Evolutionary conservation across 192 early-diverging fungal species (phyloP).

Genomic region (Coemansia sp.): DNA sequence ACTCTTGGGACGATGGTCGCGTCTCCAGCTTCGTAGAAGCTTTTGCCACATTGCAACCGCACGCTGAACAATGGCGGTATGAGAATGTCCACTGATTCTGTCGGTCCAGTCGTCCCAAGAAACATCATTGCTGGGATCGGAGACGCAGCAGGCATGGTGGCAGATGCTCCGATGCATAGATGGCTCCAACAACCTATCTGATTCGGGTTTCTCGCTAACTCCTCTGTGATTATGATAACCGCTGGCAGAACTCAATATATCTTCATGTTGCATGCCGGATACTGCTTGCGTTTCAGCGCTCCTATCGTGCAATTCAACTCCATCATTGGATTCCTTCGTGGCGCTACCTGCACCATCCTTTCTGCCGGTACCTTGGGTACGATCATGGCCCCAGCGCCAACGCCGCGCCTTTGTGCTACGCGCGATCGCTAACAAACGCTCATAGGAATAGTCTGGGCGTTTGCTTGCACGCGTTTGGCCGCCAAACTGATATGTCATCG

Average conservation of each 20-base stretch:
- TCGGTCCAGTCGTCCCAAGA: constrained; percentile 36
- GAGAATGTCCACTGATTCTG: constrained; percentile 2
- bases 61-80: constrained; percentile 9
- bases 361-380: background rate
- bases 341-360: background rate
- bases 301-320: too few species aligned
- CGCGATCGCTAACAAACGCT: constrained; percentile 28
- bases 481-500: constrained; percentile 9
- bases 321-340: background rate
- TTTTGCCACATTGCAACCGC: constrained; percentile 31
- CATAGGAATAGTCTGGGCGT: constrained; percentile 31
- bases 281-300: too few species aligned
- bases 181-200: background rate
- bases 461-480: constrained; percentile 18
- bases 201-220: background rate
- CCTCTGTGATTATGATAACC: too few species aligned
- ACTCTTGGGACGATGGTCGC: constrained; percentile 5
- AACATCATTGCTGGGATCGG: constrained; percentile 5
- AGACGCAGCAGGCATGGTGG: too few species aligned
- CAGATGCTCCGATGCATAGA: background rate
- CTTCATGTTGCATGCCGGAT: too few species aligned
- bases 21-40: constrained; percentile 20
- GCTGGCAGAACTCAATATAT: too few species aligned
- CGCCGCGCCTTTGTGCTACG: constrained; percentile 29
- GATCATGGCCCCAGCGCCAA: constrained; percentile 18